These are phyloP conservation scores for Linaria vulgaris DNA, from an alignment of 257 asterid genomes.

Conservation along the genomic window DNA sequence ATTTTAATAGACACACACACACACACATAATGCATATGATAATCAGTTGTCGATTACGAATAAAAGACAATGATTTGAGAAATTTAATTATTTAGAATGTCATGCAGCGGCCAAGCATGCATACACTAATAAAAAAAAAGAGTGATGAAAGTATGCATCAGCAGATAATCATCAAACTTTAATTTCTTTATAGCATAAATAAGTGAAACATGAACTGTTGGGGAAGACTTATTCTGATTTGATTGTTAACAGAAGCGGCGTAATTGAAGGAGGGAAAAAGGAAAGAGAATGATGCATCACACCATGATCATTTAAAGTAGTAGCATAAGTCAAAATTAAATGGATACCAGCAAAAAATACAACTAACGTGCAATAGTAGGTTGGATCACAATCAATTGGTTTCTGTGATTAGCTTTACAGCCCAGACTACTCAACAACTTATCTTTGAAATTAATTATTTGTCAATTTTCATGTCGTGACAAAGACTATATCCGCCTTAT, in stretches of 20 bases:
- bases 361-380: background rate
- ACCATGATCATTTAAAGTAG: background rate
- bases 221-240: background rate
- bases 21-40: too few species aligned
- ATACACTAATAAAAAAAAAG: too few species aligned
- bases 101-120: too few species aligned
- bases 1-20: too few species aligned
- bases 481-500: too few species aligned
- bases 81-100: too few species aligned
- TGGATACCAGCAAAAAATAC: background rate
- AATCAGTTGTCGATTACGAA: background rate
- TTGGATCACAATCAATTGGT: conserved; percentile 8
- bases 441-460: background rate
- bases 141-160: too few species aligned
- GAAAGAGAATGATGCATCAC: background rate
- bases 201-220: conserved; percentile 17
- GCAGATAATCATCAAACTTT: too few species aligned
- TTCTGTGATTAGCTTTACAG: conserved; percentile 19
- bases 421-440: conserved; percentile 5
- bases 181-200: background rate
- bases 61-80: too few species aligned
- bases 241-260: conserved; percentile 21
- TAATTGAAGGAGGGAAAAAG: conserved; percentile 19
- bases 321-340: background rate
- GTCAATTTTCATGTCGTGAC: too few species aligned